Evolutionary conservation across 805 yeast species (phyloP).

Genomic region (Debaryomyces hansenii): DNA sequence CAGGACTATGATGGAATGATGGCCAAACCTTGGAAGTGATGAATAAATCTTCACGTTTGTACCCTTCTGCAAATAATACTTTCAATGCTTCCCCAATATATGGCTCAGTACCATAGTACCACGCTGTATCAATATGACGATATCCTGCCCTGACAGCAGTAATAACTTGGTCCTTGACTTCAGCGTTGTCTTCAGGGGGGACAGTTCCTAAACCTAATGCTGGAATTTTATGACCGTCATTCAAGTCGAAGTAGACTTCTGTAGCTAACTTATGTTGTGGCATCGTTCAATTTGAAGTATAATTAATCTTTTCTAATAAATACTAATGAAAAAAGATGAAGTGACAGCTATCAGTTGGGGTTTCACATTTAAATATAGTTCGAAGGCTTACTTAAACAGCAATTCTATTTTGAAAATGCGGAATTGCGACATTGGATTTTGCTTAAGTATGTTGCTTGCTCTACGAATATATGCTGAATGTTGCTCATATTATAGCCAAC

Average conservation of each 20-base stretch:
- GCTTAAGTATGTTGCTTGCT: too few relatives aligned
- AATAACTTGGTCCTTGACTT: slow-evolving; percentile 32
- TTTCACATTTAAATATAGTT: too few relatives aligned
- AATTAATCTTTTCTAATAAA: neutral
- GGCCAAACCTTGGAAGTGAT: slow-evolving; percentile 47
- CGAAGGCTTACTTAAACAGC: too few relatives aligned
- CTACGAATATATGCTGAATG: too few relatives aligned
- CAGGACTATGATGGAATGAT: slow-evolving; percentile 39
- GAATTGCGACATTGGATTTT: too few relatives aligned
- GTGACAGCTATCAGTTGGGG: too few relatives aligned
- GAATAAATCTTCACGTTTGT: slow-evolving; percentile 46
- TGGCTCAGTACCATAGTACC: slow-evolving; percentile 47
- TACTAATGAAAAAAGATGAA: too few relatives aligned
- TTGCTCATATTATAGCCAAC: too few relatives aligned
- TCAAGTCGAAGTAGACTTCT: slow-evolving; percentile 44
- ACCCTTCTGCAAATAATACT: slow-evolving; percentile 48
- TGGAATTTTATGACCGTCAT: slow-evolving; percentile 62
- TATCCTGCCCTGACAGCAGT: slow-evolving; percentile 46
- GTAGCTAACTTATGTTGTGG: slow-evolving; percentile 24
- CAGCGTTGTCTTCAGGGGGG: slow-evolving; percentile 29
- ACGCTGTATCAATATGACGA: slow-evolving; percentile 54
- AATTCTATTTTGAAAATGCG: too few relatives aligned
- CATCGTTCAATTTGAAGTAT: neutral
- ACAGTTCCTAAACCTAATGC: slow-evolving; percentile 65
- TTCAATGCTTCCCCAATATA: slow-evolving; percentile 47